These are phyloP conservation scores for Cucurbitaria berberidis DNA, from an alignment of 2,329 filamentous ascomycete species.

Conservation along the genomic window DNA sequence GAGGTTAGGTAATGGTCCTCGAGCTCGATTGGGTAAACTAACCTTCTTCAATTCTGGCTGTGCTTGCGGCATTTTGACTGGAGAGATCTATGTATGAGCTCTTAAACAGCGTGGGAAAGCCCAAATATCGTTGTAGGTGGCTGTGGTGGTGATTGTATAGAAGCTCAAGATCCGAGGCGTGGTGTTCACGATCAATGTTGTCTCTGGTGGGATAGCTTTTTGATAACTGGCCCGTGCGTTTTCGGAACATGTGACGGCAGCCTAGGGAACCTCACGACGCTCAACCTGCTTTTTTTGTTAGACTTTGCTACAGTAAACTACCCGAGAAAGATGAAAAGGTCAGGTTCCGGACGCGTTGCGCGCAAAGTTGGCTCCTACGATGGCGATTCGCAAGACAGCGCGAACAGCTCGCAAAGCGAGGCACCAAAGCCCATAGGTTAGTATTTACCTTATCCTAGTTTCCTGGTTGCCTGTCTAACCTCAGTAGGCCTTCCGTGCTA, in stretches of 20 bases:
- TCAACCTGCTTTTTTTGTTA: not conserved
- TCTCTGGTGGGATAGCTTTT: constrained; percentile 26
- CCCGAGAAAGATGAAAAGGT: constrained; percentile 58
- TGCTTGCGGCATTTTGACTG: constrained; percentile 87
- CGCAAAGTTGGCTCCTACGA: constrained; percentile 79
- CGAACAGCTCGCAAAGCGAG: constrained; percentile 39
- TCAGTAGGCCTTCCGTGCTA: constrained; percentile 51
- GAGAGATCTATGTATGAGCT: constrained; percentile 4
- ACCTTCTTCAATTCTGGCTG: constrained; percentile 99
- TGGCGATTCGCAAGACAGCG: constrained; percentile 51
- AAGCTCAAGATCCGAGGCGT: constrained; percentile 9
- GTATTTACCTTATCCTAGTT: constrained; percentile 31
- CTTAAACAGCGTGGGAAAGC: not conserved
- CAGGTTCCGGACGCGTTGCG: constrained; percentile 68
- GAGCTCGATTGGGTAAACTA: constrained; percentile 23
- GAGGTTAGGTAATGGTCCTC: constrained; percentile 25
- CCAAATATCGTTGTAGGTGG: not conserved
- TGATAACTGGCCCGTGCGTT: constrained; percentile 23
- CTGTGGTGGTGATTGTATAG: constrained; percentile 5
- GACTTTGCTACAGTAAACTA: not conserved
- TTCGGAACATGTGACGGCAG: constrained; percentile 17
- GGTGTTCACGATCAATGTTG: constrained; percentile 17
- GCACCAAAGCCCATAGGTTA: constrained; percentile 50
- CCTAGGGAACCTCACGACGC: constrained; percentile 2
- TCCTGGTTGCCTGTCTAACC: constrained; percentile 36